Conservation (phyloP, 441 rosid species). For the Mallotus japonicus region DNA sequence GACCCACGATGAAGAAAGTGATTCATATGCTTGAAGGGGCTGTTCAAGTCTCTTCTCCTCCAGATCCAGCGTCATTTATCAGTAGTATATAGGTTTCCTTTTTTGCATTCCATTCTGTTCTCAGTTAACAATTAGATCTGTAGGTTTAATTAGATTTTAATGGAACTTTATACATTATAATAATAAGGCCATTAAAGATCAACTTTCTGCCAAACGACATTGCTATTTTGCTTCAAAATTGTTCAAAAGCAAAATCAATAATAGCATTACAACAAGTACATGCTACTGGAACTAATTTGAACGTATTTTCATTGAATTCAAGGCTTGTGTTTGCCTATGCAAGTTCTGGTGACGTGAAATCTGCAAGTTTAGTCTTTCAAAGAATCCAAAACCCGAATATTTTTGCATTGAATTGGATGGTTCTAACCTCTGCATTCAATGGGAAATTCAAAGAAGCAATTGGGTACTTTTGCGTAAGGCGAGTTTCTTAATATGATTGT, state of each 20-base stretch:
- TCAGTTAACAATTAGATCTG: no score
- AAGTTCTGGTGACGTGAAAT: slow-evolving; percentile 35
- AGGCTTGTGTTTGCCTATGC: slow-evolving; percentile 37
- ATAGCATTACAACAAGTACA: no score
- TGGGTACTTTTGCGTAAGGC: background rate
- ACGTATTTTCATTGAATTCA: no score
- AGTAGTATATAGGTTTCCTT: background rate
- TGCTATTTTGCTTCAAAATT: no score
- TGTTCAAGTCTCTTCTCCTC: slow-evolving; percentile 28
- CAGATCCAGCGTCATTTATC: slow-evolving; percentile 26
- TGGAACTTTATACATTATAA: no score
- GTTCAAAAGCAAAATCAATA: no score
- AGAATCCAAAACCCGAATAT: slow-evolving; percentile 26
- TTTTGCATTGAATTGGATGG: slow-evolving; percentile 31
- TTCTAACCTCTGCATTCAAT: slow-evolving; percentile 34
- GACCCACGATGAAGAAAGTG: slow-evolving; percentile 40
- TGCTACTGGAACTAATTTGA: no score
- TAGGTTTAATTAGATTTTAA: no score
- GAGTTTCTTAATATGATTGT: slow-evolving; percentile 21
- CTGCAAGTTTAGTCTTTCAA: slow-evolving; percentile 30
- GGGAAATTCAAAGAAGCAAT: slow-evolving; percentile 27
- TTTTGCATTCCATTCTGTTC: no score
- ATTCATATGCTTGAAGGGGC: slow-evolving; percentile 40
- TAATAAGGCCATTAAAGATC: no score
- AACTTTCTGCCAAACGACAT: no score